Evolutionary conservation across 2,329 filamentous ascomycete genomes (phyloP).

Genomic region (Cyphellophora europaea): DNA sequence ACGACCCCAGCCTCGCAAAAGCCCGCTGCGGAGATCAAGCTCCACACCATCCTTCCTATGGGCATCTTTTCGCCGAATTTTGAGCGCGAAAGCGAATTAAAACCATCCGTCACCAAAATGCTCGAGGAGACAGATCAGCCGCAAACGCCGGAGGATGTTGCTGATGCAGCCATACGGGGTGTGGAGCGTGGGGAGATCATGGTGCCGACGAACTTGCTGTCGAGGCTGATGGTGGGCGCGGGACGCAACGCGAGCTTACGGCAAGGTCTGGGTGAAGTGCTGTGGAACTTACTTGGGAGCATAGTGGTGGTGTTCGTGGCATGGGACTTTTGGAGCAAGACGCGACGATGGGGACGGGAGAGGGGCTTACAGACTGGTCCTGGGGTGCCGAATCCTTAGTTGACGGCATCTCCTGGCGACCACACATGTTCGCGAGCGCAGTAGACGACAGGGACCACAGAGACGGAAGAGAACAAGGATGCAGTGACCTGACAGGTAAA

Average conservation of each 20-base stretch:
- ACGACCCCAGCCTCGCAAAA: background rate
- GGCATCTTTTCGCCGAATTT: slow-evolving; percentile 71
- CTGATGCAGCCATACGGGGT: slow-evolving; percentile 57
- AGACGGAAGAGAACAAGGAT: no score
- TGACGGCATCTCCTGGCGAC: no score
- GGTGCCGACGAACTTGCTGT: slow-evolving; percentile 66
- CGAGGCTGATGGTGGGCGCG: slow-evolving; percentile 59
- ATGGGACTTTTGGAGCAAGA: slow-evolving; percentile 48
- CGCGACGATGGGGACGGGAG: slow-evolving; percentile 48
- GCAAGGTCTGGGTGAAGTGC: slow-evolving; percentile 42
- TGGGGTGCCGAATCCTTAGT: no score
- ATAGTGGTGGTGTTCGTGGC: slow-evolving; percentile 48
- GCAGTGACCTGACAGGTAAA: no score
- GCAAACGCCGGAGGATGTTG: slow-evolving; percentile 71
- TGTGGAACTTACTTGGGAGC: slow-evolving; percentile 44
- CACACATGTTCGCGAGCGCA: no score
- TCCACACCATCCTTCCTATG: slow-evolving; percentile 77
- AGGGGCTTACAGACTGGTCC: slow-evolving; percentile 25
- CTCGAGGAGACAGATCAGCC: slow-evolving; percentile 76
- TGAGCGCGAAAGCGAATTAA: slow-evolving; percentile 64
- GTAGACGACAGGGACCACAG: no score
- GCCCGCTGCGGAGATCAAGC: slow-evolving; percentile 48
- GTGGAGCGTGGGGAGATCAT: slow-evolving; percentile 74
- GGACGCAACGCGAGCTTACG: slow-evolving; percentile 43
- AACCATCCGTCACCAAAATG: slow-evolving; percentile 69